Base-by-base conservation (phyloP, 1,139 yeast species). In the Suhomyces chickasaworum region DNA sequence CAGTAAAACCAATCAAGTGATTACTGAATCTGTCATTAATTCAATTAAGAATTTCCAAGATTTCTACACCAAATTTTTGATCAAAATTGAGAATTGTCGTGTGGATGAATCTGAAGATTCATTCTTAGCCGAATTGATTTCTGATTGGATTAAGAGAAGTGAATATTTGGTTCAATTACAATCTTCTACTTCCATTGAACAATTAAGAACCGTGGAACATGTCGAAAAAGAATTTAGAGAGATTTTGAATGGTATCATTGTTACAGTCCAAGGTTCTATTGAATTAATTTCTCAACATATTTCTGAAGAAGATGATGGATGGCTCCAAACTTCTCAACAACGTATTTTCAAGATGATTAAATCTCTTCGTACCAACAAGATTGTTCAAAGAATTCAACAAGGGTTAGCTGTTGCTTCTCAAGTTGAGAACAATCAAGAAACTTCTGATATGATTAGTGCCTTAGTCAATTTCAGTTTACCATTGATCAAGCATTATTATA, bases 231-330 rank as follows among this genome's bases (percentile, higher is more conserved):
- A 66, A 2, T 71, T 82, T 50, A 72, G 86, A 49, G 73, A 74
- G 15, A 60, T 87, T 6, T 73, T 84, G n/a, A 79, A 80, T 25
- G 75, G 86, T 3, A 75, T 89, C 25, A 67, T 90, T 47, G 73
- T 90, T 36, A 75, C 86, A 0, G 78, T 86, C 53, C 97, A 90
- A 65, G 78, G 80, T 50, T 61, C 67, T 2, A 59, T 81, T 12
- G 67, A 68, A 29, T 62, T 69, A 37, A 69, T 61, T 39, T 55
- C 55, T 1, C 67, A 60, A 9, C 58, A 62, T 9, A 56, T 80
- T 2, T 55, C 64, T 1, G 79, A 71, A 39, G 87, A 80, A 9
- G 81, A 77, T 37, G 87, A 84, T 51, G 69, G 73, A n/a, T 87
- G 96, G 95, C 71, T 87, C 34, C 62, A 71, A 9, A 49, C 59